Evolutionary conservation across 1,139 yeast genomes (phyloP).

Genomic region (Saccharomycopsis hybrid): DNA sequence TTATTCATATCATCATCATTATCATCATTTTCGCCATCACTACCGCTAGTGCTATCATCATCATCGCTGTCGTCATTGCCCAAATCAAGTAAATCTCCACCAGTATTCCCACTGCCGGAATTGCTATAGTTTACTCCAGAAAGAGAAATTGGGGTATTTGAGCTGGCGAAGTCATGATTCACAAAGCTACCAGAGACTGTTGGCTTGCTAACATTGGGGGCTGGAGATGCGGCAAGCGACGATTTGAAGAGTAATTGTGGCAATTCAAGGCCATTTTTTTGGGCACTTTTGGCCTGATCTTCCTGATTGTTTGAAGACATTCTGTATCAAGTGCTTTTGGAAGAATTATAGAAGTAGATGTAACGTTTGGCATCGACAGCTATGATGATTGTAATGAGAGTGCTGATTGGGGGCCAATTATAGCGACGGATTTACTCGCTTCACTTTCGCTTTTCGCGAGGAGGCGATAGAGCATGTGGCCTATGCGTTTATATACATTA

Average conservation of each 20-base stretch:
- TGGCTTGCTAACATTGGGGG: conserved; percentile 8
- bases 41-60: background rate
- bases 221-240: background rate
- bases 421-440: too few species aligned
- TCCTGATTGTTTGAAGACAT: too few species aligned
- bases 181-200: conserved; percentile 11
- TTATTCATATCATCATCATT: background rate
- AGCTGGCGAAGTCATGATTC: conserved; percentile 1
- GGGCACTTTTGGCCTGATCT: too few species aligned
- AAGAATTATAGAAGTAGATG: too few species aligned
- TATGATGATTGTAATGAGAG: too few species aligned
- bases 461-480: too few species aligned
- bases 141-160: conserved; percentile 1
- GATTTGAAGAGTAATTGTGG: conserved; percentile 9
- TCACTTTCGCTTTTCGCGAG: too few species aligned
- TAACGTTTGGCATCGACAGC: too few species aligned
- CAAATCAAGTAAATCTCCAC: conserved; percentile 1
- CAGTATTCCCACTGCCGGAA: background rate
- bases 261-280: too few species aligned
- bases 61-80: conserved; percentile 1
- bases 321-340: too few species aligned
- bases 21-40: conserved; percentile 1
- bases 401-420: too few species aligned
- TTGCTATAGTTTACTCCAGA: conserved; percentile 12
- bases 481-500: too few species aligned